Evolutionary conservation across 2,329 filamentous ascomycete species (phyloP).

Genomic region (Passalora sequoiae): DNA sequence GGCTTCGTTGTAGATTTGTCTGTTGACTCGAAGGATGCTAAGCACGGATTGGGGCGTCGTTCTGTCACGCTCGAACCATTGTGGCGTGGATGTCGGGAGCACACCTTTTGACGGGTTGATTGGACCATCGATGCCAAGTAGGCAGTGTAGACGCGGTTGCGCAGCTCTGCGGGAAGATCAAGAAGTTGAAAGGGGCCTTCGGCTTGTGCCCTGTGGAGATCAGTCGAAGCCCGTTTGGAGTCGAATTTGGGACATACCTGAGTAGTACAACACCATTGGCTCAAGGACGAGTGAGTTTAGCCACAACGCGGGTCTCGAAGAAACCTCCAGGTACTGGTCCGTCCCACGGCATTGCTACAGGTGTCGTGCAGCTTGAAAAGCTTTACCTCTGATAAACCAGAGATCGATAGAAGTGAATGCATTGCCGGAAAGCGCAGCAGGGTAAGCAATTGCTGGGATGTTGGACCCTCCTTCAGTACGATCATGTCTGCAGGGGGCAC

Average conservation of each 20-base stretch:
- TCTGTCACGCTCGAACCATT: neutral
- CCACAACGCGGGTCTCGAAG: conserved; percentile 25
- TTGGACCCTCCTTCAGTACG: neutral
- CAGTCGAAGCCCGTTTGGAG: neutral
- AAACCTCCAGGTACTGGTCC: conserved; percentile 28
- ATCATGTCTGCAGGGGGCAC: too few species aligned
- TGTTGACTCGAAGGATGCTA: conserved; percentile 22
- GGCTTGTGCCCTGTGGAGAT: neutral
- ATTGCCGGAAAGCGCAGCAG: conserved; percentile 21
- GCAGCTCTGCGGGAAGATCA: conserved; percentile 26
- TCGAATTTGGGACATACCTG: neutral
- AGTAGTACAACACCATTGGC: too few species aligned
- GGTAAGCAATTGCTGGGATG: conserved; percentile 17
- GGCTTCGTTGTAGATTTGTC: conserved; percentile 27
- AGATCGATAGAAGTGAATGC: conserved; percentile 16
- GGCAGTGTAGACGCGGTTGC: conserved; percentile 26
- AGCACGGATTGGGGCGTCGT: conserved; percentile 16
- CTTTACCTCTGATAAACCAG: conserved; percentile 16
- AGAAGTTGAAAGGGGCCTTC: conserved; percentile 19
- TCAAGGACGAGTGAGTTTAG: conserved; percentile 15
- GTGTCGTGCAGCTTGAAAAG: conserved; percentile 18
- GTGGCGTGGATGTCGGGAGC: conserved; percentile 9
- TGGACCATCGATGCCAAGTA: conserved; percentile 18
- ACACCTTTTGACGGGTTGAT: conserved; percentile 20
- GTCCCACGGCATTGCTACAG: conserved; percentile 7